A percentile compares a stretch with the other conserved stretches of the same genome.
These are phyloP conservation scores for Boletus reticuloceps DNA, from an alignment of 768 basidiomycete genomes.

Conservation along the genomic window DNA sequence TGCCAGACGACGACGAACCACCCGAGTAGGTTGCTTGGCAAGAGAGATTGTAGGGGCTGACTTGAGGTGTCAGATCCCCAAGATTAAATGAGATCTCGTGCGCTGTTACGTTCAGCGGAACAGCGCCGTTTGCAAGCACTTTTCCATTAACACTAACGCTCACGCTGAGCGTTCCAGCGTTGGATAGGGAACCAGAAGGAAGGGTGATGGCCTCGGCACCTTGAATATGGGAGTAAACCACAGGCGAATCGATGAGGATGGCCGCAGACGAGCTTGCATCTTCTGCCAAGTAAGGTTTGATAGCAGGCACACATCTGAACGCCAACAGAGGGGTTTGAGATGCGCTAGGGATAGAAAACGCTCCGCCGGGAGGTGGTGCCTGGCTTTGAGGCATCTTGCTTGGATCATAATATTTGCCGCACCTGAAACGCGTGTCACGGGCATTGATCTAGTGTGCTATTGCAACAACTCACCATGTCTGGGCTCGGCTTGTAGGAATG, in stretches of 20 bases:
- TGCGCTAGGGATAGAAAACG: slow-evolving; percentile 39
- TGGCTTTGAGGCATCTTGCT: slow-evolving; percentile 30
- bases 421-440: slow-evolving; percentile 23
- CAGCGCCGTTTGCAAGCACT: slow-evolving; percentile 41
- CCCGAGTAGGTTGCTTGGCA: slow-evolving; percentile 25
- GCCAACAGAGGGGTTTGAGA: slow-evolving; percentile 47
- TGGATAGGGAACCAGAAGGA: slow-evolving; percentile 25
- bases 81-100: slow-evolving; percentile 49
- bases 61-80: slow-evolving; percentile 40
- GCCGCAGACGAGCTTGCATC: slow-evolving; percentile 43
- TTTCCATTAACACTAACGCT: slow-evolving; percentile 45
- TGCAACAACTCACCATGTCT: slow-evolving; percentile 27
- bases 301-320: slow-evolving; percentile 55
- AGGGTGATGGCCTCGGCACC: slow-evolving; percentile 44
- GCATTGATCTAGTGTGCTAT: neutral
- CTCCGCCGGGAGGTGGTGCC: slow-evolving; percentile 48
- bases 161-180: slow-evolving; percentile 35
- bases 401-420: slow-evolving; percentile 54
- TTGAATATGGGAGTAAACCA: slow-evolving; percentile 44
- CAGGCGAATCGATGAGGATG: slow-evolving; percentile 51
- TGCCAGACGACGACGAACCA: slow-evolving; percentile 27
- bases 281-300: slow-evolving; percentile 56
- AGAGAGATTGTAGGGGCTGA: slow-evolving; percentile 27
- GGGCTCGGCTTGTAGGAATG: slow-evolving; percentile 15
- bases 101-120: slow-evolving; percentile 51